Percentiles rank a stretch among this genome's conserved stretches.
Conservation (phyloP, 2,329 filamentous ascomycete species). For the Pseudogymnoascus sp. region DNA sequence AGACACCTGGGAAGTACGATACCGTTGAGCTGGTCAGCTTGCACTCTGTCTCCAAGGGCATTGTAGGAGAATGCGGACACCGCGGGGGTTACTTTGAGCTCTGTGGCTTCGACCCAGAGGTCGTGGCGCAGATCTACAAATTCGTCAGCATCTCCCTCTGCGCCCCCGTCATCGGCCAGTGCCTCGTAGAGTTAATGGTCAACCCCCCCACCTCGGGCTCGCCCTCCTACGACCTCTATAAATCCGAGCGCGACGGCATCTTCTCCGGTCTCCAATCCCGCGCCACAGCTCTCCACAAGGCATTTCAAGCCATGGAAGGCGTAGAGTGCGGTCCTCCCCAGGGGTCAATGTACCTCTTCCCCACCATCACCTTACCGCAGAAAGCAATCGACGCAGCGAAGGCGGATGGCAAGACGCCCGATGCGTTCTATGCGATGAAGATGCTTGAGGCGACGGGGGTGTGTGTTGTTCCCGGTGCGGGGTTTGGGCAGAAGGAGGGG, state of each 20-base stretch:
- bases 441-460: conserved; percentile 91
- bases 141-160: conserved; percentile 96
- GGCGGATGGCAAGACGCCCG: conserved; percentile 64
- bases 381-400: conserved; percentile 71
- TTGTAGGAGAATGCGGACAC: conserved; percentile 98
- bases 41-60: conserved; percentile 93
- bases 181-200: conserved; percentile 94
- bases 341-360: conserved; percentile 98
- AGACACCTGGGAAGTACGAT: conserved; percentile 69
- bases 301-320: conserved; percentile 91
- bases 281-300: conserved; percentile 77
- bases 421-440: conserved; percentile 90
- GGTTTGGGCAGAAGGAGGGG: conserved; percentile 89
- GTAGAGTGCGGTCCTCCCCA: conserved; percentile 81
- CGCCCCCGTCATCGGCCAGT: conserved; percentile 91
- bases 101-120: conserved; percentile 74
- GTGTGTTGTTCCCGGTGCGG: conserved; percentile 84
- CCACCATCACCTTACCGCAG: conserved; percentile 71
- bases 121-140: conserved; percentile 95
- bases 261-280: conserved; percentile 70
- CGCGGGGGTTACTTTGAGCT: conserved; percentile 97
- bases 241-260: conserved; percentile 77
- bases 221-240: conserved; percentile 75
- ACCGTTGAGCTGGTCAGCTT: conserved; percentile 81
- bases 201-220: conserved; percentile 83